phyloP scores from a whole-genome alignment of 2,329 filamentous ascomycete genomes.

The Leptosphaerulina australis region DNA sequence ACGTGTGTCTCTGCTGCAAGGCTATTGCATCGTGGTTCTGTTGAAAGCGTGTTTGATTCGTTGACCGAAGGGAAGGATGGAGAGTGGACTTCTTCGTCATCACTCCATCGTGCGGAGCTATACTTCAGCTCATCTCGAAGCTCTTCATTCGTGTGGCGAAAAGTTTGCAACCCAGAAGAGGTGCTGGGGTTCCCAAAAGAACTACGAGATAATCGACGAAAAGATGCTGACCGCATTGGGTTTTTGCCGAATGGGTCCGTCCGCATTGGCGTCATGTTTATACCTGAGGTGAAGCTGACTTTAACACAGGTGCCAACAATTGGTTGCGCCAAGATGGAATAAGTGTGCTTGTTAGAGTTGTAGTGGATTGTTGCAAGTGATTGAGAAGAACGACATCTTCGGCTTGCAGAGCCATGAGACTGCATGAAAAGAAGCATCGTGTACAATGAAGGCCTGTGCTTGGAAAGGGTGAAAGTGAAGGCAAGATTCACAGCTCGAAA shows the following conservation, averaged over 20 bases:
- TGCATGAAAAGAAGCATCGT: constrained; percentile 12
- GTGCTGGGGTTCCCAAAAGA: neutral
- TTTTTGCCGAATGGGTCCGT: neutral
- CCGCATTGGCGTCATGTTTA: neutral
- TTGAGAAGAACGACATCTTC: neutral
- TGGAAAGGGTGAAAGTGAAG: constrained; percentile 2
- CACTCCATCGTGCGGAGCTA: neutral
- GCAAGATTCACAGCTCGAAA: neutral
- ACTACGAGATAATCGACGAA: neutral
- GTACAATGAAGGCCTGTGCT: neutral
- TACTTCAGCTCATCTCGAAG: neutral
- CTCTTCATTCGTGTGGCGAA: neutral
- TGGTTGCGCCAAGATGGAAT: neutral
- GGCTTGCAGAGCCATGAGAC: constrained; percentile 2
- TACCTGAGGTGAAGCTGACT: neutral
- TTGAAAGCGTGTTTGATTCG: neutral
- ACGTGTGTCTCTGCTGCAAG: too few relatives aligned
- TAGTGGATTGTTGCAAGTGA: neutral
- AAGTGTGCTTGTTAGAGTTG: constrained; percentile 2
- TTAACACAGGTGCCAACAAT: neutral
- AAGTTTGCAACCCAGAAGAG: neutral
- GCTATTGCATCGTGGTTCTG: too few relatives aligned
- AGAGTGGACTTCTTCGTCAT: neutral
- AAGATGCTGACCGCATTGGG: neutral
- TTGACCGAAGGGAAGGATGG: neutral